Evolutionary conservation across 2,329 filamentous ascomycete species (phyloP).

Genomic region (Decorospora gaudefroyi): DNA sequence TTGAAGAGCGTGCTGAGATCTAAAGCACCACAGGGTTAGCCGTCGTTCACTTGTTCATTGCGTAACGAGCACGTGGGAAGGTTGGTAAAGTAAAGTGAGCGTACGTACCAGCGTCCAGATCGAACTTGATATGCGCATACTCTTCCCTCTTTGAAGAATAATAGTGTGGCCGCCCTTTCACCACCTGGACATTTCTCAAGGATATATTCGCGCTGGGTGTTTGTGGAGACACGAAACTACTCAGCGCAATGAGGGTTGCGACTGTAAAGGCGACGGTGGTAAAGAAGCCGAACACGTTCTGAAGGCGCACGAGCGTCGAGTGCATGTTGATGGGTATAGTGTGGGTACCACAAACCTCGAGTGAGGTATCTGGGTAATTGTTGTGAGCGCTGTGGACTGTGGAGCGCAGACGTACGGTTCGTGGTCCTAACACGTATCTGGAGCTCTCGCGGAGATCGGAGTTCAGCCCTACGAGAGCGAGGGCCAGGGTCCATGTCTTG

Average conservation of each 20-base stretch:
- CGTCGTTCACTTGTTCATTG: neutral
- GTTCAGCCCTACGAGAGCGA: conserved; percentile 28
- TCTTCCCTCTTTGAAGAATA: conserved; percentile 92
- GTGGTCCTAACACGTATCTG: conserved; percentile 46
- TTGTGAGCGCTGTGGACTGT: no score
- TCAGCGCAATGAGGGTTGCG: conserved; percentile 77
- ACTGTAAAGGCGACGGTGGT: conserved; percentile 88
- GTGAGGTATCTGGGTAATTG: no score
- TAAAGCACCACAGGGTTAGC: conserved; percentile 25
- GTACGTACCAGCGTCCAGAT: conserved; percentile 73
- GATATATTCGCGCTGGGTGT: conserved; percentile 67
- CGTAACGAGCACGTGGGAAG: neutral
- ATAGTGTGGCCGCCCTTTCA: conserved; percentile 93
- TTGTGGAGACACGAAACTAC: conserved; percentile 72
- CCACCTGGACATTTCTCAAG: conserved; percentile 80
- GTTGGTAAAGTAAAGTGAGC: neutral
- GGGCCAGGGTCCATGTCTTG: conserved; percentile 11
- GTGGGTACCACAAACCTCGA: no score
- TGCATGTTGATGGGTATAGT: conserved; percentile 72
- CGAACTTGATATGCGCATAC: conserved; percentile 93
- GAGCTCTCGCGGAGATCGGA: conserved; percentile 30
- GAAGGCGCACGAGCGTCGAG: conserved; percentile 79
- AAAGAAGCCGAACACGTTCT: conserved; percentile 97
- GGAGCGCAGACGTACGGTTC: conserved; percentile 16
- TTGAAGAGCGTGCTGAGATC: conserved; percentile 93